phyloP scores from a whole-genome alignment of 768 basidiomycete genomes.

The Glaciozyma antarctica region DNA sequence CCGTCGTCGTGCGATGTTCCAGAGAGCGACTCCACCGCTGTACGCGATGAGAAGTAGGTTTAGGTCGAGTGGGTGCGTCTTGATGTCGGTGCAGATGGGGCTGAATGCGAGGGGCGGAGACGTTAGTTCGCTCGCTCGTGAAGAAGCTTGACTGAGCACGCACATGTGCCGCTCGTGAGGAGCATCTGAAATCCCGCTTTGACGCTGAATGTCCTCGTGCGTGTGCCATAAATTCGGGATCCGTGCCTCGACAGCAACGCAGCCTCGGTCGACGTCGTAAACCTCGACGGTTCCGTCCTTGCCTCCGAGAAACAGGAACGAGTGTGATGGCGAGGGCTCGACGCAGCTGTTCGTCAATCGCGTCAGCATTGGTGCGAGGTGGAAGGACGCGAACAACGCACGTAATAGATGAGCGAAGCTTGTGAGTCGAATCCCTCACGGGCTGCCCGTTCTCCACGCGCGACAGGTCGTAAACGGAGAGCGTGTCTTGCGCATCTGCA shows the following conservation, averaged over 20 bases:
- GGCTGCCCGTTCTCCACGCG: not conserved
- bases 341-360: conserved; percentile 45
- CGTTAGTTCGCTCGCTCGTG: not conserved
- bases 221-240: conserved; percentile 68
- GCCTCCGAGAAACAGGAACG: conserved; percentile 57
- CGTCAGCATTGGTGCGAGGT: not conserved
- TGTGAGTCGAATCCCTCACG: too few relatives aligned
- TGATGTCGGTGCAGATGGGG: conserved; percentile 31
- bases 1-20: conserved; percentile 39
- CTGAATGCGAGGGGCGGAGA: not conserved
- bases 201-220: conserved; percentile 53
- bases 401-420: not conserved
- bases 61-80: conserved; percentile 31
- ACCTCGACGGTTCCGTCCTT: conserved; percentile 57
- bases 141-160: not conserved
- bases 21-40: conserved; percentile 41
- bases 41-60: conserved; percentile 36
- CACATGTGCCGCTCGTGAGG: conserved; percentile 29
- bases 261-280: conserved; percentile 63
- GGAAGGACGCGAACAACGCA: too few relatives aligned
- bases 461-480: conserved; percentile 29
- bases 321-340: conserved; percentile 57
- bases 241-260: conserved; percentile 53
- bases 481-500: conserved; percentile 37
- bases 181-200: conserved; percentile 40